Base-by-base conservation (phyloP, 495 filamentous ascomycete species). In the Hyaloscypha bicolor region DNA sequence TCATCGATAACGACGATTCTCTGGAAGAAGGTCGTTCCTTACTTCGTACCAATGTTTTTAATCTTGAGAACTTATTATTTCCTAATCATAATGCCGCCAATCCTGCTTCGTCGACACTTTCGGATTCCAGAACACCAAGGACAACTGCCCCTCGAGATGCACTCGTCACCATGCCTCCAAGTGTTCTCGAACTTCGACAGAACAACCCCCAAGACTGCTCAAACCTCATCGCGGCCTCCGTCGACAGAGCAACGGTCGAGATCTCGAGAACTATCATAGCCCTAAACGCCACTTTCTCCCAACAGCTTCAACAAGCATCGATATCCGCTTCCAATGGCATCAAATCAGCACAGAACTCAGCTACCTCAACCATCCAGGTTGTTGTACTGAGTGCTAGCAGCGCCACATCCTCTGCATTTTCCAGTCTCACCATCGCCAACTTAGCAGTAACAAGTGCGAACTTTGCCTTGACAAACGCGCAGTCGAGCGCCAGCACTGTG, bases 211-310 rank as follows among this genome's bases (percentile, higher is more conserved):
- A 66, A 52, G 63, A 66, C 55, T 37, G 35, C 35, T 37, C 35
- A 0, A 59, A 66, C 21, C 63, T 66, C 37, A 66, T 66, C 37
- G 35, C 21, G 1, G 63, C 63, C 14, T 66, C 63, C 14, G 63
- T 66, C 22, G 21, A 60, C 25, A 59, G 63, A 33, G 63, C 63
- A 4, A 66, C 63, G 6, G 63, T 66, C 33, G 56, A 66, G 29
- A 66, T 66, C 0, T 66, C 63, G 3, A 29, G 63, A 22, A 66
- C 56, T 29, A 66, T 66, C 22, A 66, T 66, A 29, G 56, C 55
- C 12, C 63, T 66, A 19, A 66, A 66, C 52, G 63, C 63, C 12
- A 66, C 56, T 3, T 66, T 66, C 37, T 66, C 63, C 33, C 63
- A 66, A 48, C 63, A 66, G 29, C 56, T 66, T 4, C 63, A 66